Evolutionary conservation across 768 basidiomycete genomes (phyloP).

Genomic region (Mycena vitilis): DNA sequence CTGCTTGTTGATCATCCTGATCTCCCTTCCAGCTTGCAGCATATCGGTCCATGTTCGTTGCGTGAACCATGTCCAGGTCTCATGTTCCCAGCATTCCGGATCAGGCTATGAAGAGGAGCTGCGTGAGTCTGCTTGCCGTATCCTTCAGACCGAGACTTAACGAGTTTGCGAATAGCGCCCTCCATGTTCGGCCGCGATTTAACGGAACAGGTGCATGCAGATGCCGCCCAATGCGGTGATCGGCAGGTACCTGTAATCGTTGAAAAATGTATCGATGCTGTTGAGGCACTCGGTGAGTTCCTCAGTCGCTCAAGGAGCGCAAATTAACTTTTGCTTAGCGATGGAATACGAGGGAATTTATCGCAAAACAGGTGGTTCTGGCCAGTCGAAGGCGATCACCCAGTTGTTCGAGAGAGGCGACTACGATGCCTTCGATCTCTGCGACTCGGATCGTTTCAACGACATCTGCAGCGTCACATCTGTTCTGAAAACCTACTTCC

Average conservation of each 20-base stretch:
- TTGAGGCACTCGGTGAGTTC: slow-evolving; percentile 82
- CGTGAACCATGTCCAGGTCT: slow-evolving; percentile 68
- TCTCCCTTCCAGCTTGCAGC: slow-evolving; percentile 71
- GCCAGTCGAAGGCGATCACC: slow-evolving; percentile 92
- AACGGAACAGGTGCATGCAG: slow-evolving; percentile 81
- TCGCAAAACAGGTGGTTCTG: slow-evolving; percentile 94
- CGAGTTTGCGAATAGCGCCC: slow-evolving; percentile 61
- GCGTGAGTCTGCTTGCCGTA: slow-evolving; percentile 48
- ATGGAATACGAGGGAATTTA: slow-evolving; percentile 98
- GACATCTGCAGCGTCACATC: slow-evolving; percentile 98
- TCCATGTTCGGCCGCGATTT: slow-evolving; percentile 96
- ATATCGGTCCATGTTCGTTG: slow-evolving; percentile 92
- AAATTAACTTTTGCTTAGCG: slow-evolving; percentile 54
- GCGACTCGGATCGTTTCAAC: slow-evolving; percentile 91
- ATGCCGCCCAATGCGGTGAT: slow-evolving; percentile 63
- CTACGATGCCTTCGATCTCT: slow-evolving; percentile 88
- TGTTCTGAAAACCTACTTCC: slow-evolving; percentile 96
- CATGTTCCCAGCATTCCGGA: slow-evolving; percentile 69
- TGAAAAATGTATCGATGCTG: slow-evolving; percentile 95
- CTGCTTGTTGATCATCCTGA: slow-evolving; percentile 16
- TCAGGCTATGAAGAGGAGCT: slow-evolving; percentile 50
- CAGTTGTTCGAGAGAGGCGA: slow-evolving; percentile 95
- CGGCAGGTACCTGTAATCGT: slow-evolving; percentile 88
- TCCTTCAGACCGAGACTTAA: slow-evolving; percentile 28
- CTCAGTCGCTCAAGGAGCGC: background rate